Conservation (phyloP, 192 early-diverging fungal genomes). For the Podila epigama region DNA sequence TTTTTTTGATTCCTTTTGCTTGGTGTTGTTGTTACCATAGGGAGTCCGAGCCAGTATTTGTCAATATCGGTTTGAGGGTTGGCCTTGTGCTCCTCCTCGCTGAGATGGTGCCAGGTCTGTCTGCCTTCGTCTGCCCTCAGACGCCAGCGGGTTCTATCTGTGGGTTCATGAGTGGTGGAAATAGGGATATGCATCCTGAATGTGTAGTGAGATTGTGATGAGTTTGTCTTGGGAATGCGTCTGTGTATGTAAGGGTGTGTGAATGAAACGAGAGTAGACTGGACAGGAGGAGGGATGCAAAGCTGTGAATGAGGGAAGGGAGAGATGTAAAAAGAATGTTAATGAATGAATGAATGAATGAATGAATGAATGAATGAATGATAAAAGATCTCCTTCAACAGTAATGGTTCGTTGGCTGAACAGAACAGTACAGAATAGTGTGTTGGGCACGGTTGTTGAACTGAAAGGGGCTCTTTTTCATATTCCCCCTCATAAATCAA, state of each 20-base stretch:
- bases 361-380: neutral
- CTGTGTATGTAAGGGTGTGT: neutral
- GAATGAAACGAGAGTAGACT: neutral
- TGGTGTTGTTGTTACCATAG: constrained; percentile 50
- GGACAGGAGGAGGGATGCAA: neutral
- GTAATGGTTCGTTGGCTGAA: no score
- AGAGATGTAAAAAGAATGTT: neutral
- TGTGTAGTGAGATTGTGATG: neutral
- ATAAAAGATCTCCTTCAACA: no score
- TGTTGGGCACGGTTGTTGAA: neutral
- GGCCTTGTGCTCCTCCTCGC: constrained; percentile 52
- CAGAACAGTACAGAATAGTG: neutral
- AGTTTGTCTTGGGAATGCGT: constrained; percentile 24
- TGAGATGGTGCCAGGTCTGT: constrained; percentile 92
- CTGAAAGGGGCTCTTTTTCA: no score
- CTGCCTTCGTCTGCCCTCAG: constrained; percentile 84
- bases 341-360: constrained; percentile 6
- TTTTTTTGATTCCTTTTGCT: neutral
- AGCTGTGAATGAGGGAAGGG: neutral
- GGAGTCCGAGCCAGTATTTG: constrained; percentile 89
- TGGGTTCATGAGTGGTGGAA: constrained; percentile 30
- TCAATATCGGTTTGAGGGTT: constrained; percentile 85
- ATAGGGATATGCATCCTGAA: neutral
- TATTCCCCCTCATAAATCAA: neutral
- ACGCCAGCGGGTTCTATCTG: constrained; percentile 89